Percentiles rank a stretch among this genome's conserved stretches.
Evolutionary conservation across 1,284 basidiomycete species (phyloP).

Genomic region (Meira nashicola): DNA sequence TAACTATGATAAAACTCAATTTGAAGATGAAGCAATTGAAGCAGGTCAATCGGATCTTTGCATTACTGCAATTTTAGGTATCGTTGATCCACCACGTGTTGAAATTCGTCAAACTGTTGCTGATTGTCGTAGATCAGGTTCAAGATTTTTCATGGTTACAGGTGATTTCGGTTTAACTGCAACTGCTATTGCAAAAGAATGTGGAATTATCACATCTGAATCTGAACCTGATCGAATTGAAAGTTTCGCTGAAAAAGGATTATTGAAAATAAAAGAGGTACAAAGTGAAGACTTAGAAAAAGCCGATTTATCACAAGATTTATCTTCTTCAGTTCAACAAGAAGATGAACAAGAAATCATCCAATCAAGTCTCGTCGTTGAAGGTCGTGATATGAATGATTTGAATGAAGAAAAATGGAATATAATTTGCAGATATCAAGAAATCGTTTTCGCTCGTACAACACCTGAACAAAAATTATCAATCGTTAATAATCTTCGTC

Average conservation of each 20-base stretch:
- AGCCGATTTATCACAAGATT: conserved; percentile 17
- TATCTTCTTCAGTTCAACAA: conserved; percentile 5
- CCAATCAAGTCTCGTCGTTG: too few species aligned
- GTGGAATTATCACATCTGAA: conserved; percentile 61
- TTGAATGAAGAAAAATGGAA: conserved; percentile 58
- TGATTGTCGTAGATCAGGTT: conserved; percentile 61
- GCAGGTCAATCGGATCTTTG: conserved; percentile 56
- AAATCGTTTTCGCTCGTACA: conserved; percentile 69
- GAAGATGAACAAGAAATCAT: too few species aligned
- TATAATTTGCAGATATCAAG: conserved; percentile 60
- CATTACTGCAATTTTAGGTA: conserved; percentile 63
- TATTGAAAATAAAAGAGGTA: conserved; percentile 43
- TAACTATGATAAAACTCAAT: conserved; percentile 16
- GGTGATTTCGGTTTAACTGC: conserved; percentile 61
- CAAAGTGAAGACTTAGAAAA: conserved; percentile 51
- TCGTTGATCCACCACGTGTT: conserved; percentile 63
- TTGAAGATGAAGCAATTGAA: conserved; percentile 51
- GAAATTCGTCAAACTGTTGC: conserved; percentile 61
- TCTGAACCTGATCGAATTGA: conserved; percentile 54
- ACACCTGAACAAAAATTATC: conserved; percentile 66
- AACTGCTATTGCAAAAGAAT: conserved; percentile 63
- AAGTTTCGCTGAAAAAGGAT: conserved; percentile 17
- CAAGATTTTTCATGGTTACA: conserved; percentile 68
- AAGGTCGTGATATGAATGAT: conserved; percentile 18
- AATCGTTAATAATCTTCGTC: conserved; percentile 64